Evolutionary conservation across 371 early-diverging fungal species (phyloP).

Genomic region (Mortierella sp.): DNA sequence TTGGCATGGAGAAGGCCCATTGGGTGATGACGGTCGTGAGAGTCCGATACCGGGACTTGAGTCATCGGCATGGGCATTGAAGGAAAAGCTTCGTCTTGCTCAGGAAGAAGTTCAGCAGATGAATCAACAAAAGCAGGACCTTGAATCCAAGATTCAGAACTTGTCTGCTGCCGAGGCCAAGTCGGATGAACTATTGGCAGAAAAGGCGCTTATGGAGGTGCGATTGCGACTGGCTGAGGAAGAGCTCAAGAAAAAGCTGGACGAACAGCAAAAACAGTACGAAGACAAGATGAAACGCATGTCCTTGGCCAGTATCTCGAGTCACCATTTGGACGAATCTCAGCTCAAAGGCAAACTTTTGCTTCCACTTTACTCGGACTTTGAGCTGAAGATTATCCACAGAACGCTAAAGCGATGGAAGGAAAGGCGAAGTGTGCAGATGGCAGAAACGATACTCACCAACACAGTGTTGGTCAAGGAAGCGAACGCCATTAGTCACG

Average conservation of each 20-base stretch:
- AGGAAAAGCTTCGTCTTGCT: slow-evolving; percentile 64
- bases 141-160: slow-evolving; percentile 67
- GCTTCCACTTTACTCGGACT: slow-evolving; percentile 60
- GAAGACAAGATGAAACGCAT: slow-evolving; percentile 63
- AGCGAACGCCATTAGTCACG: slow-evolving; percentile 86
- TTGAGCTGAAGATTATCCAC: slow-evolving; percentile 62
- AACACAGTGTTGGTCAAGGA: slow-evolving; percentile 83
- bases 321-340: slow-evolving; percentile 30
- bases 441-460: slow-evolving; percentile 78
- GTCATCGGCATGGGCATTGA: slow-evolving; percentile 51
- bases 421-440: slow-evolving; percentile 70
- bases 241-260: slow-evolving; percentile 61
- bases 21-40: slow-evolving; percentile 31
- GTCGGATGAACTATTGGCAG: slow-evolving; percentile 54
- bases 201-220: slow-evolving; percentile 55
- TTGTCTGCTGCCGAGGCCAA: slow-evolving; percentile 59
- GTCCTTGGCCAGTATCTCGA: slow-evolving; percentile 38
- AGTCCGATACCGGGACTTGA: slow-evolving; percentile 27
- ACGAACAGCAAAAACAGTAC: slow-evolving; percentile 60
- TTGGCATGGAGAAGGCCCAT: slow-evolving; percentile 30
- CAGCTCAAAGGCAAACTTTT: slow-evolving; percentile 32
- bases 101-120: slow-evolving; percentile 68
- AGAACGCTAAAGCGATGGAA: slow-evolving; percentile 69
- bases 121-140: slow-evolving; percentile 64
- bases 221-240: slow-evolving; percentile 59